phyloP scores from a whole-genome alignment of 306 rosid species.

The Rosa multiflora region DNA sequence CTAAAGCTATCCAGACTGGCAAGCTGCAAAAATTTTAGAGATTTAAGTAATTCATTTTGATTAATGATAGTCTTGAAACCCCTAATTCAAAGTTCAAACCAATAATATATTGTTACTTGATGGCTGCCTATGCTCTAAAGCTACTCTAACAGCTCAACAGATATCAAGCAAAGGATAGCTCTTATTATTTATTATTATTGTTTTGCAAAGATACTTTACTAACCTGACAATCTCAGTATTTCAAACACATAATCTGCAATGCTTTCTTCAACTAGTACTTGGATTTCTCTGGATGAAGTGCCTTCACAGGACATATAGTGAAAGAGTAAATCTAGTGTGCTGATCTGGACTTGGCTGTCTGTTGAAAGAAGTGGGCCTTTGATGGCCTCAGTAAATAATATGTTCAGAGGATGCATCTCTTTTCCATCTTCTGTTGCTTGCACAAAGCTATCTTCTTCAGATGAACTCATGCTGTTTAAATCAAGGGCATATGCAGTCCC shows the following conservation, averaged over 20 bases:
- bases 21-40: constrained; percentile 14
- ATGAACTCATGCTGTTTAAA: constrained; percentile 30
- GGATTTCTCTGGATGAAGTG: constrained; percentile 55
- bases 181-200: neutral
- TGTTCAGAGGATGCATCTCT: constrained; percentile 47
- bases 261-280: constrained; percentile 78
- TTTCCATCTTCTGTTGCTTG: constrained; percentile 39
- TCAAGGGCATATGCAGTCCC: constrained; percentile 48
- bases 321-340: constrained; percentile 66
- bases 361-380: constrained; percentile 91
- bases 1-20: constrained; percentile 14
- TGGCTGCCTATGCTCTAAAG: neutral
- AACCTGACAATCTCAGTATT: constrained; percentile 88
- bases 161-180: neutral
- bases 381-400: constrained; percentile 82
- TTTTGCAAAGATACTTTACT: constrained; percentile 27
- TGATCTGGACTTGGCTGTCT: constrained; percentile 69
- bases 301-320: constrained; percentile 65
- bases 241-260: constrained; percentile 94
- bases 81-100: neutral
- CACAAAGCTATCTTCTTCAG: constrained; percentile 38
- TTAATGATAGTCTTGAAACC: neutral
- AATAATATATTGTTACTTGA: constrained; percentile 4
- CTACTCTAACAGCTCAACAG: neutral
- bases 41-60: neutral